Percentiles rank a stretch among this genome's conserved stretches.
Conservation (phyloP, 352 stramenopile genomes). For the Vaucheria bursata region DNA sequence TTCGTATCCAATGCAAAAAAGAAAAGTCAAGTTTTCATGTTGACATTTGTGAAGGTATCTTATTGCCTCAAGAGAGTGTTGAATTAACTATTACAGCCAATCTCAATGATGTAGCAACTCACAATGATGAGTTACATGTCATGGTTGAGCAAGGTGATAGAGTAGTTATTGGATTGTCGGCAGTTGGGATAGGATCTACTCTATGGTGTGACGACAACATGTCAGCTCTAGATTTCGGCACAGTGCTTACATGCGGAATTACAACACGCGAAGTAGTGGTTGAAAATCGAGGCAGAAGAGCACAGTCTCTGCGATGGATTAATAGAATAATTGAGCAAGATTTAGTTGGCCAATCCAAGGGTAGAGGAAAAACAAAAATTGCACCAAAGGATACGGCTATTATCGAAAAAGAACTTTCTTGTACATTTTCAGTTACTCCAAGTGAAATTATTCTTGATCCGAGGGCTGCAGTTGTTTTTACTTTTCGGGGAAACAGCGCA, state of each 20-base stretch:
- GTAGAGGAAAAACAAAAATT: slow-evolving; percentile 43
- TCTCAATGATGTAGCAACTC: slow-evolving; percentile 78
- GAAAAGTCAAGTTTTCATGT: slow-evolving; percentile 79
- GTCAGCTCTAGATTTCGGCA: slow-evolving; percentile 73
- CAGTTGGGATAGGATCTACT: slow-evolving; percentile 81
- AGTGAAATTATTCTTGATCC: slow-evolving; percentile 80
- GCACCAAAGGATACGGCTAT: slow-evolving; percentile 15
- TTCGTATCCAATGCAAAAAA: slow-evolving; percentile 83
- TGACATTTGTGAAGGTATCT: slow-evolving; percentile 69
- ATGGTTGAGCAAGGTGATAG: slow-evolving; percentile 78
- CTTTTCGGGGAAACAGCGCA: slow-evolving; percentile 71
- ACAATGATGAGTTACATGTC: slow-evolving; percentile 85
- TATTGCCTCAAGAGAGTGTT: slow-evolving; percentile 63
- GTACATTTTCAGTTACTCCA: slow-evolving; percentile 76
- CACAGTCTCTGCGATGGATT: slow-evolving; percentile 78
- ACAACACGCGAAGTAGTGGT: slow-evolving; percentile 83
- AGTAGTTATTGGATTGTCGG: slow-evolving; percentile 69
- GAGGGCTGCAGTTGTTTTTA: slow-evolving; percentile 80
- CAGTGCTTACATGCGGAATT: slow-evolving; percentile 70
- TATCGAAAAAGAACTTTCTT: slow-evolving; percentile 40
- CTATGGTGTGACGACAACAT: slow-evolving; percentile 80
- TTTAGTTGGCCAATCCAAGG: slow-evolving; percentile 33
- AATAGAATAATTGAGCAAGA: slow-evolving; percentile 65
- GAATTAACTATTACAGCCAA: slow-evolving; percentile 64
- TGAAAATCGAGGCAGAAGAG: slow-evolving; percentile 84